Percentiles rank a stretch among this genome's conserved stretches.
phyloP scores from a whole-genome alignment of 2,329 filamentous ascomycete genomes.

The Aspergillus glaucus region DNA sequence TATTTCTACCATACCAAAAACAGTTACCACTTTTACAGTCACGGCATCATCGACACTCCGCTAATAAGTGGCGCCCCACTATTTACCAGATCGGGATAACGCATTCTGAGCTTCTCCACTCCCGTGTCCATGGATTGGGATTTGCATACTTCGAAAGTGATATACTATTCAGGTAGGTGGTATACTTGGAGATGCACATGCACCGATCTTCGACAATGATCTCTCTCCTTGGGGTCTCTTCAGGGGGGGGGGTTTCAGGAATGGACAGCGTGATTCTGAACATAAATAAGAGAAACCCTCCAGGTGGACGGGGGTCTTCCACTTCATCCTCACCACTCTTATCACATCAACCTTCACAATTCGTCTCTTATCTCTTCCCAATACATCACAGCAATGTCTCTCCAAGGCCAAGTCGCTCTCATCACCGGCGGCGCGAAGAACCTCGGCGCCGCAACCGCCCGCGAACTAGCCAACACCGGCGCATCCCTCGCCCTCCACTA shows the following conservation, averaged over 20 bases:
- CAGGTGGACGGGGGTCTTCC: background rate
- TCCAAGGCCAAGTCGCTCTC: constrained; percentile 37
- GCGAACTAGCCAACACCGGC: constrained; percentile 30
- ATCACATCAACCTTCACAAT: background rate
- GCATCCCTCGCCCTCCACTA: constrained; percentile 38
- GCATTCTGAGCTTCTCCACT: constrained; percentile 11
- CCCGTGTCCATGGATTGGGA: background rate
- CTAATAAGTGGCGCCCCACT: background rate
- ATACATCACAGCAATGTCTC: constrained; percentile 22
- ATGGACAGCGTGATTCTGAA: background rate
- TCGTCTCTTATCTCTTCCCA: background rate
- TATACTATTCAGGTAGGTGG: background rate
- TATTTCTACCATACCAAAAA: no score
- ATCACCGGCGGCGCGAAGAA: constrained; percentile 41
- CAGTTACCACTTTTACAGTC: background rate
- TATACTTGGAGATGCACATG: no score
- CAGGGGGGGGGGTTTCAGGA: no score
- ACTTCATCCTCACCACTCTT: no score
- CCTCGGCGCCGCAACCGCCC: constrained; percentile 36
- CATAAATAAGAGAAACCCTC: background rate
- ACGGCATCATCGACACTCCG: background rate
- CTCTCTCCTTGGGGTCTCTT: no score
- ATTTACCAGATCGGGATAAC: constrained; percentile 9
- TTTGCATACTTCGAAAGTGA: background rate
- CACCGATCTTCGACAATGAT: no score